Evolutionary conservation across 2,329 filamentous ascomycete species (phyloP).

Genomic region (Fusarium lateritium): DNA sequence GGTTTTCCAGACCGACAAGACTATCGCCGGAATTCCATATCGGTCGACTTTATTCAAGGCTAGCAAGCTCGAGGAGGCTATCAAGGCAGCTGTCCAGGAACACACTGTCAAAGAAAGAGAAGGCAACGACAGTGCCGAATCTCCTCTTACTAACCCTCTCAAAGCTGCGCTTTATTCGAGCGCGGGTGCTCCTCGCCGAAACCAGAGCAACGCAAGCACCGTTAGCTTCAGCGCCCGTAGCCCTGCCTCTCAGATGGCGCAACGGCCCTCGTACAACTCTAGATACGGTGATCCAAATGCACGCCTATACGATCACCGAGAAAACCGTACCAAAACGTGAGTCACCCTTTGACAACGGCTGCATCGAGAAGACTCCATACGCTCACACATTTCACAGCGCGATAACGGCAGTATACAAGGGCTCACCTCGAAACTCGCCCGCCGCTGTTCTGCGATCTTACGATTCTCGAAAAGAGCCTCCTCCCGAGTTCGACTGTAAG

Average conservation of each 20-base stretch:
- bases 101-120: slow-evolving; percentile 85
- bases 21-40: slow-evolving; percentile 94
- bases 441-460: slow-evolving; percentile 90
- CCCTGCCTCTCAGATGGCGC: slow-evolving; percentile 68
- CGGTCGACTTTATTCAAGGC: slow-evolving; percentile 97
- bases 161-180: slow-evolving; percentile 60
- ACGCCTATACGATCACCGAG: slow-evolving; percentile 86
- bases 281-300: slow-evolving; percentile 88
- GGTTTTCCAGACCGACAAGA: slow-evolving; percentile 99
- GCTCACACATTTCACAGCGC: slow-evolving; percentile 69
- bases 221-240: slow-evolving; percentile 83
- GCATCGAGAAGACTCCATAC: background rate
- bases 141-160: slow-evolving; percentile 59
- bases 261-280: slow-evolving; percentile 65
- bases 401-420: slow-evolving; percentile 92
- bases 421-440: slow-evolving; percentile 76
- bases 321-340: slow-evolving; percentile 91
- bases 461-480: slow-evolving; percentile 91
- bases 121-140: slow-evolving; percentile 78
- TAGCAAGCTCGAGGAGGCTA: slow-evolving; percentile 93
- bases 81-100: slow-evolving; percentile 88
- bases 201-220: slow-evolving; percentile 84
- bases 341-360: slow-evolving; percentile 52
- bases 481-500: slow-evolving; percentile 92
- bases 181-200: slow-evolving; percentile 68